phyloP scores from a whole-genome alignment of 768 basidiomycete species.

The Pisolithus microcarpus region DNA sequence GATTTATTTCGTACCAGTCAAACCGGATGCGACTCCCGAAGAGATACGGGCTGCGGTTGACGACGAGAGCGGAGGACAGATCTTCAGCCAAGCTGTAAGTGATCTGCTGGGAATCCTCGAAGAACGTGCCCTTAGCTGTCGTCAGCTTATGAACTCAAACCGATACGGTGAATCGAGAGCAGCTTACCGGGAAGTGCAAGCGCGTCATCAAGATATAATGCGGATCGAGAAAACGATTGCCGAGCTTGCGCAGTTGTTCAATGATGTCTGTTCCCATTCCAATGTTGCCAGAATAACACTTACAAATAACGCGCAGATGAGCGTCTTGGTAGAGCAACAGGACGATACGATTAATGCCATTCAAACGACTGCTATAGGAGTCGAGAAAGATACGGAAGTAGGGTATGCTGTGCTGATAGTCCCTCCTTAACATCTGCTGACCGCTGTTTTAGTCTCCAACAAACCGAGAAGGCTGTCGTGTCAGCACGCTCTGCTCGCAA shows the following conservation, averaged over 20 bases:
- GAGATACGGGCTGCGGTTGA: conserved; percentile 85
- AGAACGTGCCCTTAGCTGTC: neutral
- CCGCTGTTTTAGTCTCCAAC: conserved; percentile 48
- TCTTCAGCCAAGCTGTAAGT: conserved; percentile 82
- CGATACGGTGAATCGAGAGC: conserved; percentile 85
- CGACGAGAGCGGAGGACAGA: conserved; percentile 73
- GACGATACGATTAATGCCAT: conserved; percentile 81
- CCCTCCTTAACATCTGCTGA: conserved; percentile 1
- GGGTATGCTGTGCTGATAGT: conserved; percentile 47
- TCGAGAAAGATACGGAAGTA: conserved; percentile 77
- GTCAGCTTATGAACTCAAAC: conserved; percentile 79
- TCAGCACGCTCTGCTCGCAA: conserved; percentile 85
- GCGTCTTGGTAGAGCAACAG: conserved; percentile 90
- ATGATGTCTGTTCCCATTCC: conserved; percentile 56
- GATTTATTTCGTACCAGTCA: conserved; percentile 43
- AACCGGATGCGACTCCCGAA: conserved; percentile 87
- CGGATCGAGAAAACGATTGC: conserved; percentile 90
- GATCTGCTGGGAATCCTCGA: neutral
- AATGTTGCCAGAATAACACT: neutral
- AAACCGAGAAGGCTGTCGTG: conserved; percentile 80
- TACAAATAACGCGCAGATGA: conserved; percentile 54
- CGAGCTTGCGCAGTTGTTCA: conserved; percentile 92
- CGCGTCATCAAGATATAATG: conserved; percentile 91
- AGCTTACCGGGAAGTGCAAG: conserved; percentile 95
- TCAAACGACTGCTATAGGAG: conserved; percentile 65